These are phyloP conservation scores for Pleurotus giganteus DNA, from an alignment of 768 basidiomycete genomes.

Conservation along the genomic window DNA sequence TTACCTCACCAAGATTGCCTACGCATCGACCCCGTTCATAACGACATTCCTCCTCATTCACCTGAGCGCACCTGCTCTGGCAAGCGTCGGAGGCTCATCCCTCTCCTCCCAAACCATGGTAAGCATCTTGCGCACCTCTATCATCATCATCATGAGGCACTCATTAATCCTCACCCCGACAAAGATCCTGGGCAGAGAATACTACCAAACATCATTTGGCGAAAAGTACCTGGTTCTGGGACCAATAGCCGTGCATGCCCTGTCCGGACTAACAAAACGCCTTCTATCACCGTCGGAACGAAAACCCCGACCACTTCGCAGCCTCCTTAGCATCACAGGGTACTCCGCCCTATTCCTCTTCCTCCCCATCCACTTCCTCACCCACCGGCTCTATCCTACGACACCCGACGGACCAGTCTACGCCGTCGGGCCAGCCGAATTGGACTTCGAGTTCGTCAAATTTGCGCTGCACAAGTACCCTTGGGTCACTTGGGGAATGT, in stretches of 20 bases:
- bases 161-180: background rate
- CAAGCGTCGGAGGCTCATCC: constrained; percentile 67
- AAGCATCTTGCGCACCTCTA: constrained; percentile 18
- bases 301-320: constrained; percentile 30
- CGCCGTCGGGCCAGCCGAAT: constrained; percentile 67
- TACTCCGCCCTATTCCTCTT: constrained; percentile 56
- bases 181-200: constrained; percentile 80
- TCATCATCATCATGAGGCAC: background rate
- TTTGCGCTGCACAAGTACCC: constrained; percentile 64
- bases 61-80: constrained; percentile 69
- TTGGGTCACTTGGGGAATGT: constrained; percentile 56
- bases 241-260: constrained; percentile 65
- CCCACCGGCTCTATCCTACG: constrained; percentile 61
- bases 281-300: constrained; percentile 41
- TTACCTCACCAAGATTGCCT: constrained; percentile 54
- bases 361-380: constrained; percentile 67
- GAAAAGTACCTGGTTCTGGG: constrained; percentile 67
- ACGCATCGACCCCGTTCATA: constrained; percentile 75
- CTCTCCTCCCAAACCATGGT: constrained; percentile 78
- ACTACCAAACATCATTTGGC: constrained; percentile 72
- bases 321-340: constrained; percentile 59
- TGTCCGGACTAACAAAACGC: constrained; percentile 60
- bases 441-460: constrained; percentile 85
- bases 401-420: constrained; percentile 45
- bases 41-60: constrained; percentile 78